Base-by-base conservation (phyloP, 225 moss, liverwort and hornwort species). In the Thuidium tamariscinum region DNA sequence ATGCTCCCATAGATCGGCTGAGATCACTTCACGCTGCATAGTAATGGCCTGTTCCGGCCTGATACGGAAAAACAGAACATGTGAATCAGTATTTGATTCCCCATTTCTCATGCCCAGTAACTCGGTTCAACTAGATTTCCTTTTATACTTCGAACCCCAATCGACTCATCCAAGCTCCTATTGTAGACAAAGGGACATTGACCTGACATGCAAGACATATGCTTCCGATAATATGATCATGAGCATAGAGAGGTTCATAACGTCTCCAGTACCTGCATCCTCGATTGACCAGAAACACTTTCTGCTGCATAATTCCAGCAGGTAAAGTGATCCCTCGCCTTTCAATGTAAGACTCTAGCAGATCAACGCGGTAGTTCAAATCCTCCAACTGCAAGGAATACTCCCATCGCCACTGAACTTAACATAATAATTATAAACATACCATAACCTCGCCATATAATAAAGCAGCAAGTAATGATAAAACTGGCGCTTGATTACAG, bases 41-140 rank as follows among this genome's bases (percentile, higher is more conserved):
- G 87, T 89, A 68, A 96, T 95, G 61, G 96, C 91, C 80, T 95
- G 96, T 77, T 96, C 96, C 56, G 95, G 93, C 86, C 96, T 94
- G 70, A 42, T 39, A 60, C 36, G 34, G 78, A 61, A 86, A 82
- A 42, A 62, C 82, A 82, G 32, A 63, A 62, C 70, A 77, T 42
- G 44, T n/a, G 29, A 71, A 63, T 89, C 77, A 86, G 77, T 85
- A 32, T 48, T 74, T 70, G 20, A 54, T 60, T 66, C 81, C 42
- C 67, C 59, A 71, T 39, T 84, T 77, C 73, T 85, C 74, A 85
- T 32, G 46, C 55, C 48, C 74, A 57, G 37, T 30, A 25, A 88
- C 80, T 84, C 81, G 51, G 41, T 73, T 74, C 42, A 81, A 41
- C 64, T 37, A 30, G 48, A 57, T 70, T 65, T 55, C n/a, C 49